These are phyloP conservation scores for Narthecium ossifragum DNA, from an alignment of 106 monocot species.

Conservation along the genomic window DNA sequence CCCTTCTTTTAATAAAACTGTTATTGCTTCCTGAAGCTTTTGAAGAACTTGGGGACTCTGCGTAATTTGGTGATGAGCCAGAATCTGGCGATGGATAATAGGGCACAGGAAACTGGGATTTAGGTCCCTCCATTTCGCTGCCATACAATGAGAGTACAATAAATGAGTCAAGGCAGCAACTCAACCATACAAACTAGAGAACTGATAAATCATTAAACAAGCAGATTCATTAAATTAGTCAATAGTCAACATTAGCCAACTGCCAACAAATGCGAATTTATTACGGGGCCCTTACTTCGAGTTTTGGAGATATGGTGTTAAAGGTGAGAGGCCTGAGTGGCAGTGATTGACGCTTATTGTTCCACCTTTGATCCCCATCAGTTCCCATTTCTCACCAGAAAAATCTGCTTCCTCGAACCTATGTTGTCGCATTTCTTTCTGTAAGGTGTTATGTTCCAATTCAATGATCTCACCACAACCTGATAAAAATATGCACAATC, in stretches of 20 bases:
- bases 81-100: constrained; percentile 40
- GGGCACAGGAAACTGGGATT: constrained; percentile 16
- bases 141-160: too few relatives aligned
- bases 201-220: background rate
- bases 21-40: constrained; percentile 5
- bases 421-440: constrained; percentile 21
- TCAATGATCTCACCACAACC: constrained; percentile 24
- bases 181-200: background rate
- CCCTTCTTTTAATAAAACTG: constrained; percentile 3
- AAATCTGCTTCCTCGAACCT: constrained; percentile 12
- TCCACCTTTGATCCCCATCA: constrained; percentile 7
- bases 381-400: constrained; percentile 12
- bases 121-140: constrained; percentile 21
- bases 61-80: constrained; percentile 16
- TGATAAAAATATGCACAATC: constrained; percentile 20
- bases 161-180: too few relatives aligned
- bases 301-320: constrained; percentile 24
- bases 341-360: background rate
- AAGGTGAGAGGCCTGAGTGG: constrained; percentile 25
- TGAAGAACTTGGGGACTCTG: constrained; percentile 24
- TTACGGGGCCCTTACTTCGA: constrained; percentile 26
- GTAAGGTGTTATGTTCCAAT: constrained; percentile 21
- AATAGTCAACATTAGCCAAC: background rate
- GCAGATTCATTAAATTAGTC: background rate
- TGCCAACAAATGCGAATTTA: background rate